Conservation (phyloP, 2,329 filamentous ascomycete genomes). For the Clarireedia homoeocarpa region DNA sequence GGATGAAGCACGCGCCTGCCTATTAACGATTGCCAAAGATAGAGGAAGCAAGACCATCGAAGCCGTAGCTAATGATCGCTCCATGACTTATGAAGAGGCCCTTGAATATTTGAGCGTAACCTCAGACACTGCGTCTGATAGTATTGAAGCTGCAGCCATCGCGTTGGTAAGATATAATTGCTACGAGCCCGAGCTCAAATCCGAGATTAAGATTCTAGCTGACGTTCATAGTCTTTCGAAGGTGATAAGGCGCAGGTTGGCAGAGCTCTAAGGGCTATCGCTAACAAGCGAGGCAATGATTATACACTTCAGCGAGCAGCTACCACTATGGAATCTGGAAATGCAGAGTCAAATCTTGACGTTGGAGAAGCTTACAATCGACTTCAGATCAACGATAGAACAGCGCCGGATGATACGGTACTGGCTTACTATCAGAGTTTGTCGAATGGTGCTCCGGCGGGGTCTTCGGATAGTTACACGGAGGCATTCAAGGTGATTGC, state of each 20-base stretch:
- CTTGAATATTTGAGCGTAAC: constrained; percentile 48
- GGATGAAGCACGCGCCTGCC: constrained; percentile 45
- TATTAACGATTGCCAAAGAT: constrained; percentile 52
- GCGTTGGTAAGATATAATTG: constrained; percentile 18
- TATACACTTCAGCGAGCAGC: constrained; percentile 23
- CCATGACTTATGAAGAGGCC: constrained; percentile 56
- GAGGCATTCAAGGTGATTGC: constrained; percentile 29
- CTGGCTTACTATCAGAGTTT: constrained; percentile 27
- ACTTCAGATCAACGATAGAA: constrained; percentile 24
- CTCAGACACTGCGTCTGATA: constrained; percentile 25
- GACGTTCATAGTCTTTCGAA: constrained; percentile 20
- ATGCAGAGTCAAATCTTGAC: constrained; percentile 17
- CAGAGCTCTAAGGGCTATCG: constrained; percentile 25
- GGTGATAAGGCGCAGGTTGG: constrained; percentile 26
- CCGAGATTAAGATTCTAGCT: too few species aligned
- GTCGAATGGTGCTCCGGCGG: constrained; percentile 20
- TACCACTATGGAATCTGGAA: constrained; percentile 22
- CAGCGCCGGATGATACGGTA: constrained; percentile 26
- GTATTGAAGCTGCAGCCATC: constrained; percentile 27
- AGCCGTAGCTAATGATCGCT: constrained; percentile 45
- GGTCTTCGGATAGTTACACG: constrained; percentile 26
- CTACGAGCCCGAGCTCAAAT: too few species aligned
- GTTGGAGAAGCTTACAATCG: constrained; percentile 28
- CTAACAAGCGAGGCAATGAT: constrained; percentile 22
- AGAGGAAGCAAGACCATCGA: constrained; percentile 50